Percentiles rank a stretch among this genome's conserved stretches.
These are phyloP conservation scores for Nitzschia inconspicua DNA, from an alignment of 108 stramenopile genomes.

Conservation along the genomic window DNA sequence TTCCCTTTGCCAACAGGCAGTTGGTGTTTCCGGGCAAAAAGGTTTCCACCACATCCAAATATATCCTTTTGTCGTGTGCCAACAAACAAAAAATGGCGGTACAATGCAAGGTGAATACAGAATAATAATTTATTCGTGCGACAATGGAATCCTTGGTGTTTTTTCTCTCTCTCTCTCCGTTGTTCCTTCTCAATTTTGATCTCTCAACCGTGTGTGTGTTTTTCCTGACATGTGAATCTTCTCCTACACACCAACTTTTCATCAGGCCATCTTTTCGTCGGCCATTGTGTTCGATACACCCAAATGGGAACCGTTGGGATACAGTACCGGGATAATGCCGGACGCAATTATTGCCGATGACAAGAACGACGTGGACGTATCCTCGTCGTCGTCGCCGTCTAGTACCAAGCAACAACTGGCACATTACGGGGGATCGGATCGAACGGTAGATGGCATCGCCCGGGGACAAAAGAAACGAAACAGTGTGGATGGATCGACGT, in stretches of 20 bases:
- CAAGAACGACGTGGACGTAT: background rate
- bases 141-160: no score
- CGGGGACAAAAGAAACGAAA: conserved; percentile 9
- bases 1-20: conserved; percentile 24
- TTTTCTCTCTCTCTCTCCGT: no score
- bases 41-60: conserved; percentile 33
- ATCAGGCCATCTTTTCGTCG: conserved; percentile 59
- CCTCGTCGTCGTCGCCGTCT: no score
- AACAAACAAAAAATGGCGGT: conserved; percentile 39
- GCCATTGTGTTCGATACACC: conserved; percentile 65
- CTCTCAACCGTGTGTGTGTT: background rate
- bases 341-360: background rate
- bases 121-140: no score
- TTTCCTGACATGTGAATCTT: no score
- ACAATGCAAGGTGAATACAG: conserved; percentile 57
- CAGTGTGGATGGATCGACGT: background rate
- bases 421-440: conserved; percentile 72
- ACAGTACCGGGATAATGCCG: background rate
- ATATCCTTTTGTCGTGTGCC: conserved; percentile 29
- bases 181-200: background rate
- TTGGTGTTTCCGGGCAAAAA: conserved; percentile 41
- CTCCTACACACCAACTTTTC: background rate
- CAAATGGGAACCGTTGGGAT: conserved; percentile 24
- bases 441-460: conserved; percentile 55
- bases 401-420: conserved; percentile 1